Conservation (phyloP, 2,329 filamentous ascomycete genomes). For the Aureobasidium sp. region DNA sequence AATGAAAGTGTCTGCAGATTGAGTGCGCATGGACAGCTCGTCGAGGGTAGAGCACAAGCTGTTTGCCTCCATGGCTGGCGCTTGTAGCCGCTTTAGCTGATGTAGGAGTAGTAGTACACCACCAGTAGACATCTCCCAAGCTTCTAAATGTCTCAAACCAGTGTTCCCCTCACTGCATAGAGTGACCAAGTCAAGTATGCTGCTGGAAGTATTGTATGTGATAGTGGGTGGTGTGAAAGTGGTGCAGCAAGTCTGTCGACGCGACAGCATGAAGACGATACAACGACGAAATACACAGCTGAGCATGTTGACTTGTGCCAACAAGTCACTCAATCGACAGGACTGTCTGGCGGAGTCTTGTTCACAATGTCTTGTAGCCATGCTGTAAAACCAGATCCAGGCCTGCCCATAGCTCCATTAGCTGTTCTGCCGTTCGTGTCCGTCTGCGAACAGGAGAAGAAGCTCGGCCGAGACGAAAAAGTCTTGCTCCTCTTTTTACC, state of each 20-base stretch:
- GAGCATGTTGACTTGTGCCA: background rate
- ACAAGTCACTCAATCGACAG: background rate
- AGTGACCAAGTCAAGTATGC: too few species aligned
- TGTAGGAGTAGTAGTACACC: background rate
- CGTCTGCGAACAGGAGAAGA: background rate
- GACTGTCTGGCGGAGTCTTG: background rate
- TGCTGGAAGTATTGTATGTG: too few species aligned
- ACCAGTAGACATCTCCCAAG: background rate
- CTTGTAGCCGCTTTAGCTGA: background rate
- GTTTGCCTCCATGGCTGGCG: background rate
- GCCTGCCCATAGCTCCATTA: background rate
- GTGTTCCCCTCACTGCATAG: background rate
- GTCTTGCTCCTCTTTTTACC: background rate
- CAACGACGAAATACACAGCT: too few species aligned
- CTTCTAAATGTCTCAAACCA: background rate
- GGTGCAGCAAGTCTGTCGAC: background rate
- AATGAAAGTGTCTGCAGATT: background rate
- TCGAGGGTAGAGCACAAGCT: background rate
- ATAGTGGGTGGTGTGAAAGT: background rate
- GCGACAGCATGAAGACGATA: background rate
- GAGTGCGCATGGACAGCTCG: background rate
- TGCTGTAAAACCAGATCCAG: background rate
- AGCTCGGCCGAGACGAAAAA: background rate
- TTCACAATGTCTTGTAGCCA: background rate
- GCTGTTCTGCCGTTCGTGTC: background rate